These are phyloP conservation scores for Flueggea neowawraea DNA, from an alignment of 441 rosid genomes.

Conservation along the genomic window DNA sequence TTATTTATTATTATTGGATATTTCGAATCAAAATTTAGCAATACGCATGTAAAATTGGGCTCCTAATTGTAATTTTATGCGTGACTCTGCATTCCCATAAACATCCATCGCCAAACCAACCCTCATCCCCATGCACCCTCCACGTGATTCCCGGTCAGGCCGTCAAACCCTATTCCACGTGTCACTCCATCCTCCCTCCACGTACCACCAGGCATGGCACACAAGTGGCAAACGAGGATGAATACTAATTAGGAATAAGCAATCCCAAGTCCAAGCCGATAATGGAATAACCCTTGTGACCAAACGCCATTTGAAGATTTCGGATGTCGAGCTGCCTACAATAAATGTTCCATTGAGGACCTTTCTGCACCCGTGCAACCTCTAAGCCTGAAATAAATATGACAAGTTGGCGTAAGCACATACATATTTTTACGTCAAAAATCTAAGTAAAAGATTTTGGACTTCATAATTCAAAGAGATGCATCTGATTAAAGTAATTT, in stretches of 20 bases:
- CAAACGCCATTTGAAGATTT: constrained; percentile 5
- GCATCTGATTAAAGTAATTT: too few relatives aligned
- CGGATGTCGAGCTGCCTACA: neutral
- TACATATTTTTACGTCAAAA: neutral
- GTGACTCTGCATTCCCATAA: neutral
- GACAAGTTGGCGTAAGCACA: too few relatives aligned
- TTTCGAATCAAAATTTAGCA: too few relatives aligned
- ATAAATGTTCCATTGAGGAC: neutral
- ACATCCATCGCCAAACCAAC: constrained; percentile 17
- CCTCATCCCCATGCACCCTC: constrained; percentile 6
- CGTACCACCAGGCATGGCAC: neutral
- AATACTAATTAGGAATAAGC: neutral
- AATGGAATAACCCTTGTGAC: constrained; percentile 7
- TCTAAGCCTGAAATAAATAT: neutral
- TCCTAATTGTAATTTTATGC: neutral
- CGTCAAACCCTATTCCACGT: neutral
- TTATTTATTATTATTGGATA: too few relatives aligned
- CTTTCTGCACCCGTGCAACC: neutral
- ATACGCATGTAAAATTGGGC: neutral
- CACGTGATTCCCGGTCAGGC: neutral
- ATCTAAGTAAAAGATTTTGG: neutral
- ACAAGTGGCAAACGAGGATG: neutral
- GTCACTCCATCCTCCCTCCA: neutral
- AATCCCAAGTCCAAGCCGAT: neutral
- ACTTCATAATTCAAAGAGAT: too few relatives aligned